phyloP scores from a whole-genome alignment of 305 asterid species.

The Rubia peregrina region DNA sequence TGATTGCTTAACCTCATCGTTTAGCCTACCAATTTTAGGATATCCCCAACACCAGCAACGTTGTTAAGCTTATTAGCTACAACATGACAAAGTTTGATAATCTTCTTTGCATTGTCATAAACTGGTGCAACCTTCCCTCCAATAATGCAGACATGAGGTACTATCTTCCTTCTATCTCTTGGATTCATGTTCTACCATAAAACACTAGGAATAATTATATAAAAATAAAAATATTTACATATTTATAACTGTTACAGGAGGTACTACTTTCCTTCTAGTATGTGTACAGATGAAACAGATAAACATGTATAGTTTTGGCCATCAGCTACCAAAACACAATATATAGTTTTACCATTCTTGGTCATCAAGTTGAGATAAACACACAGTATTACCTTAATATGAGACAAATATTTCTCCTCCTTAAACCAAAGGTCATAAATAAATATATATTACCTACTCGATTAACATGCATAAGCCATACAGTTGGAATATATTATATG shows the following conservation, averaged over 20 bases:
- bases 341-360: background rate
- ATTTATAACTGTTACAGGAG: background rate
- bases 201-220: background rate
- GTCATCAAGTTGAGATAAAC: background rate
- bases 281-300: background rate
- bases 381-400: background rate
- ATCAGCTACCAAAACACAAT: background rate
- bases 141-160: slow-evolving; percentile 38
- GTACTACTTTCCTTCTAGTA: background rate
- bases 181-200: slow-evolving; percentile 30
- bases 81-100: slow-evolving; percentile 39
- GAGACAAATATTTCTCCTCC: background rate
- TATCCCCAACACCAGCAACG: slow-evolving; percentile 31
- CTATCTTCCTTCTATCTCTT: slow-evolving; percentile 30
- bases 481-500: too few species aligned
- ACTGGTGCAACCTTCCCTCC: slow-evolving; percentile 49
- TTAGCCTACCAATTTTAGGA: slow-evolving; percentile 35
- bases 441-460: background rate
- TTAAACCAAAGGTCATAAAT: background rate
- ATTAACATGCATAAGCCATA: too few species aligned
- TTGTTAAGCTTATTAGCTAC: slow-evolving; percentile 34
- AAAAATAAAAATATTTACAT: background rate
- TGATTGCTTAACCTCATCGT: background rate
- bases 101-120: slow-evolving; percentile 37
- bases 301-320: background rate